Evolutionary conservation across 345 rosid genomes (phyloP).

Genomic region (Psidium guajava): DNA sequence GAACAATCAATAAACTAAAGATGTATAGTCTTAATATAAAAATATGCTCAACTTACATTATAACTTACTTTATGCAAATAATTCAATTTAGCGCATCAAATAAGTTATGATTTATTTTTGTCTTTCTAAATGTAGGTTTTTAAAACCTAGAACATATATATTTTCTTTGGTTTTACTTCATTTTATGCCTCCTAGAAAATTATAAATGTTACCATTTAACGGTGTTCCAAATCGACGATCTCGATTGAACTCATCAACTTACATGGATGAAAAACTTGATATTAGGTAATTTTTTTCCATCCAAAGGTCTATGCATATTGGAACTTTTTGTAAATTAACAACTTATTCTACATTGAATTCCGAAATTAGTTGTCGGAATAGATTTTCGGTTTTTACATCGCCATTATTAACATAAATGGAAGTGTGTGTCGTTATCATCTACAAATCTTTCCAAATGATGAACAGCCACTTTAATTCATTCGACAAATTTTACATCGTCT

Average conservation of each 20-base stretch:
- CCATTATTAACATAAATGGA: not conserved
- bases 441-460: not conserved
- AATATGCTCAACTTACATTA: not conserved
- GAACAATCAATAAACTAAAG: not conserved
- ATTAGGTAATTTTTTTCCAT: not conserved
- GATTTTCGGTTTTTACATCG: not conserved
- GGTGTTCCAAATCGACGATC: not conserved
- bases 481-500: not conserved
- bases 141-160: too few relatives aligned
- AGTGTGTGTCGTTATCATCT: not conserved
- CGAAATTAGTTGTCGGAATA: not conserved
- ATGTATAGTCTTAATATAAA: not conserved
- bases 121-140: too few relatives aligned
- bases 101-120: too few relatives aligned
- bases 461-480: not conserved
- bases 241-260: not conserved
- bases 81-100: not conserved
- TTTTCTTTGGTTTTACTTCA: too few relatives aligned
- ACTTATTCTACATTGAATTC: not conserved
- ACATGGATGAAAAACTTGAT: not conserved
- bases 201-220: not conserved
- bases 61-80: not conserved
- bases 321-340: not conserved
- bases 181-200: not conserved
- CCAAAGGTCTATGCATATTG: not conserved